A percentile compares a stretch with the other conserved stretches of the same genome.
These are phyloP conservation scores for Xylaria bambusicola DNA, from an alignment of 495 filamentous ascomycete species.

Conservation along the genomic window DNA sequence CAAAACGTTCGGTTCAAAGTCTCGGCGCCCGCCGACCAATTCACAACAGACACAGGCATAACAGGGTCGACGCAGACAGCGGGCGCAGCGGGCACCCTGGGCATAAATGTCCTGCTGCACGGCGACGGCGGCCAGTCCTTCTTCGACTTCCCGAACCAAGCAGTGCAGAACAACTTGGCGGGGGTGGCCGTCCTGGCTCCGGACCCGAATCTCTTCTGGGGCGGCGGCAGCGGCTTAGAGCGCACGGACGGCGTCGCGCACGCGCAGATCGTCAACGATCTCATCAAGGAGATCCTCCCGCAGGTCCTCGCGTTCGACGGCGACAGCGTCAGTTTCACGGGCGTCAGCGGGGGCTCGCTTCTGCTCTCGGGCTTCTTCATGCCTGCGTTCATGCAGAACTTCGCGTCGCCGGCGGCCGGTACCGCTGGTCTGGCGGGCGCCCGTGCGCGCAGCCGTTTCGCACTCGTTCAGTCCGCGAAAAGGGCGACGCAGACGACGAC, in stretches of 20 bases:
- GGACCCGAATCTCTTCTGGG: slow-evolving; percentile 54
- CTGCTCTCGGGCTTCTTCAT: slow-evolving; percentile 52
- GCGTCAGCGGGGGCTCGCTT: slow-evolving; percentile 48
- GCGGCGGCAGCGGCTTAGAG: slow-evolving; percentile 46
- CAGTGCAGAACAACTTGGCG: slow-evolving; percentile 44
- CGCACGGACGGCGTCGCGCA: slow-evolving; percentile 54
- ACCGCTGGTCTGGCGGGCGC: neutral
- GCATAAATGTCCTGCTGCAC: slow-evolving; percentile 53
- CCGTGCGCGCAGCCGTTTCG: neutral
- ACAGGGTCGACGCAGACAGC: slow-evolving; percentile 35
- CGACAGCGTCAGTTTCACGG: slow-evolving; percentile 48
- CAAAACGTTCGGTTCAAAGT: slow-evolving; percentile 50
- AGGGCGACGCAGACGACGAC: slow-evolving; percentile 4
- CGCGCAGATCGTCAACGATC: slow-evolving; percentile 46
- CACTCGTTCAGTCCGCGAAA: no score
- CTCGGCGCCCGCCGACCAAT: slow-evolving; percentile 48
- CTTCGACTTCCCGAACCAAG: slow-evolving; percentile 58
- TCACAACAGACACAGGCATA: slow-evolving; percentile 42
- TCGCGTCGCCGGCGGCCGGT: slow-evolving; percentile 21
- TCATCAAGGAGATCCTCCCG: slow-evolving; percentile 43
- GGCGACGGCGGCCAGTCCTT: slow-evolving; percentile 59
- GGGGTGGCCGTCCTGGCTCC: slow-evolving; percentile 53
- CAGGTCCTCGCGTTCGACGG: slow-evolving; percentile 48
- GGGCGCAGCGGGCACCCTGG: slow-evolving; percentile 36
- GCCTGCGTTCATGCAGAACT: slow-evolving; percentile 48